phyloP scores from a whole-genome alignment of 176 grass and related monocot species.

The Lolium rigidum region DNA sequence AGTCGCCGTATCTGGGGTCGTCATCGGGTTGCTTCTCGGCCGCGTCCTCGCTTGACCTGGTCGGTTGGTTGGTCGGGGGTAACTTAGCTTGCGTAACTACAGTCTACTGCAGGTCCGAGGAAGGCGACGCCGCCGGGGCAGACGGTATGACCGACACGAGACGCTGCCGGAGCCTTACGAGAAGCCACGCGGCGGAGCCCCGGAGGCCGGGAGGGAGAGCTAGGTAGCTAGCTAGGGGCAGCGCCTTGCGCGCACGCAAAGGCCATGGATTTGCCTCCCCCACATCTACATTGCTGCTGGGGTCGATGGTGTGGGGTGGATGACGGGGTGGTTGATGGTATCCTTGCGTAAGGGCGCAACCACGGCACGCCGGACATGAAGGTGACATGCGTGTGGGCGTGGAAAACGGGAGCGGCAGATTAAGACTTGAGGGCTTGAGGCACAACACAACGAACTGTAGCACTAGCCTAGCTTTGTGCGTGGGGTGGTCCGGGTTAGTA shows the following conservation, averaged over 20 bases:
- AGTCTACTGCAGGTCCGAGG: background rate
- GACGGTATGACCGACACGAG: constrained; percentile 37
- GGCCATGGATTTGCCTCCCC: background rate
- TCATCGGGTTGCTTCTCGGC: no score
- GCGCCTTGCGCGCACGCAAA: constrained; percentile 27
- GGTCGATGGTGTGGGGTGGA: background rate
- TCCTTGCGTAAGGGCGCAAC: constrained; percentile 75
- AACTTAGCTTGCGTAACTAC: constrained; percentile 32
- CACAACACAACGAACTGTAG: constrained; percentile 41
- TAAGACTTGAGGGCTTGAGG: background rate
- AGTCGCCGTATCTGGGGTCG: background rate
- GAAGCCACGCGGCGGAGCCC: constrained; percentile 14
- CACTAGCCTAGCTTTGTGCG: constrained; percentile 17
- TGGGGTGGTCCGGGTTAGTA: background rate
- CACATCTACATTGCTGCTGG: background rate
- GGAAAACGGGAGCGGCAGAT: constrained; percentile 5
- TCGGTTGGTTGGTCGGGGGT: constrained; percentile 16
- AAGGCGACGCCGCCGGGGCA: constrained; percentile 28
- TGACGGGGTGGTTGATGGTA: constrained; percentile 68
- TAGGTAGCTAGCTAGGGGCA: background rate
- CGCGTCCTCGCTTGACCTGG: background rate
- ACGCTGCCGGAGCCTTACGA: background rate
- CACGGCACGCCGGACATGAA: background rate
- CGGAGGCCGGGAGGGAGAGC: background rate
- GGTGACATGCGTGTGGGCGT: background rate